These are phyloP conservation scores for Myxozyma udenii DNA, from an alignment of 805 yeast species.

Conservation along the genomic window DNA sequence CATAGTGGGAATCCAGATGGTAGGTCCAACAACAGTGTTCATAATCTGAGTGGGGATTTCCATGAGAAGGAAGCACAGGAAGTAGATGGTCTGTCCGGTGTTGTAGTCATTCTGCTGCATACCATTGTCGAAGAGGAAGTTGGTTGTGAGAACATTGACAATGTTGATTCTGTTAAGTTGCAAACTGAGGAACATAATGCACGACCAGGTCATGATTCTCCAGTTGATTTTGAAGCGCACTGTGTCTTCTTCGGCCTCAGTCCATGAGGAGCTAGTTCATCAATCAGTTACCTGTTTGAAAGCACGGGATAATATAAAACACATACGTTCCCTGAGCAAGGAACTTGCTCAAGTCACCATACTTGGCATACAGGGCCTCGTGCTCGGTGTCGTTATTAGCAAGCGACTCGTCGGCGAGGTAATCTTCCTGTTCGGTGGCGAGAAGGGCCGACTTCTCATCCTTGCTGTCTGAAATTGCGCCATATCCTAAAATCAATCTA, in stretches of 20 bases:
- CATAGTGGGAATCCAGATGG: conserved; percentile 60
- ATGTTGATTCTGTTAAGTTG: conserved; percentile 60
- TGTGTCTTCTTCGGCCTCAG: conserved; percentile 48
- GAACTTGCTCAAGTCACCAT: conserved; percentile 18
- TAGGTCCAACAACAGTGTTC: conserved; percentile 63
- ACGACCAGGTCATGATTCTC: conserved; percentile 56
- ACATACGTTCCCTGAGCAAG: conserved; percentile 23
- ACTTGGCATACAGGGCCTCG: conserved; percentile 6
- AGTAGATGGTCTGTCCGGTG: conserved; percentile 52
- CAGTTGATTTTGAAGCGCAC: conserved; percentile 53
- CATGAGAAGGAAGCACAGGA: conserved; percentile 50
- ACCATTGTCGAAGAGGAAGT: conserved; percentile 50
- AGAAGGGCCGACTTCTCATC: neutral
- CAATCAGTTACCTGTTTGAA: neutral
- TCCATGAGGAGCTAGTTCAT: conserved; percentile 43
- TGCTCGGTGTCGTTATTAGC: neutral
- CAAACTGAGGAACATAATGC: conserved; percentile 57
- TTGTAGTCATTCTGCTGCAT: conserved; percentile 58
- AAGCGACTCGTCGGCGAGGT: neutral
- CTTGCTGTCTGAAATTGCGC: too few relatives aligned
- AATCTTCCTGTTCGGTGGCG: neutral
- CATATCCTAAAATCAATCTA: too few relatives aligned
- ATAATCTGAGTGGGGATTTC: conserved; percentile 69
- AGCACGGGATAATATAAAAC: neutral
- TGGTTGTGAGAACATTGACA: conserved; percentile 57